These are phyloP conservation scores for Allomyces javanicus DNA, from an alignment of 192 early-diverging fungal genomes.

Conservation along the genomic window DNA sequence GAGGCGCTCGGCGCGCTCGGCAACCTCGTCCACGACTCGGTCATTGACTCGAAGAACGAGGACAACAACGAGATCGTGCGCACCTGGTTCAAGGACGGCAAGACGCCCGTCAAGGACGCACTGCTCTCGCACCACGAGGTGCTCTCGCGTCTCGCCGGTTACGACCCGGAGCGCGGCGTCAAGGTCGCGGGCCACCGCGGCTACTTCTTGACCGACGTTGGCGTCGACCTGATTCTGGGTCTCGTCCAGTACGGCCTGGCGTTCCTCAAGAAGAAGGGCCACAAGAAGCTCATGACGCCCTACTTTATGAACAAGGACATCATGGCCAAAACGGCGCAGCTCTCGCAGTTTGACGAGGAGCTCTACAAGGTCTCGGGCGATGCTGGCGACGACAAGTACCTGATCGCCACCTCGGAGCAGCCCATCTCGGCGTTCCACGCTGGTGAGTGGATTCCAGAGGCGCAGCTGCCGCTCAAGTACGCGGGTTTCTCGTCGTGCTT, in stretches of 20 bases:
- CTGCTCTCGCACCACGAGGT: constrained; percentile 84
- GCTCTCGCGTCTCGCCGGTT: constrained; percentile 70
- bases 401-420: constrained; percentile 97
- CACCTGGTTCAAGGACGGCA: constrained; percentile 23
- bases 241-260: constrained; percentile 88
- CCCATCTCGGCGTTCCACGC: constrained; percentile 93
- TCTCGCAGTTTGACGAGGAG: constrained; percentile 94
- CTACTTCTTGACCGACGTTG: constrained; percentile 87
- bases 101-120: constrained; percentile 34
- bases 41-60: constrained; percentile 70
- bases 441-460: constrained; percentile 83
- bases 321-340: constrained; percentile 97
- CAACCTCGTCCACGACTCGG: constrained; percentile 86
- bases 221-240: constrained; percentile 92
- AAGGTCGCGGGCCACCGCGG: constrained; percentile 96
- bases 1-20: constrained; percentile 52
- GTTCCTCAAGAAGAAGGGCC: constrained; percentile 62
- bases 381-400: constrained; percentile 69
- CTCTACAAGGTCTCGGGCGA: constrained; percentile 79
- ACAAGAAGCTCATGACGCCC: constrained; percentile 89
- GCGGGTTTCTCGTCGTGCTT: constrained; percentile 97
- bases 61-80: constrained; percentile 51
- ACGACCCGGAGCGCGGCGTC: constrained; percentile 70
- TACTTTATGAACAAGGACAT: constrained; percentile 94
- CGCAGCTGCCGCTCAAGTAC: constrained; percentile 81